A percentile compares a stretch with the other conserved stretches of the same genome.
phyloP scores from a whole-genome alignment of 768 basidiomycete species.

The Mycena polygramma region DNA sequence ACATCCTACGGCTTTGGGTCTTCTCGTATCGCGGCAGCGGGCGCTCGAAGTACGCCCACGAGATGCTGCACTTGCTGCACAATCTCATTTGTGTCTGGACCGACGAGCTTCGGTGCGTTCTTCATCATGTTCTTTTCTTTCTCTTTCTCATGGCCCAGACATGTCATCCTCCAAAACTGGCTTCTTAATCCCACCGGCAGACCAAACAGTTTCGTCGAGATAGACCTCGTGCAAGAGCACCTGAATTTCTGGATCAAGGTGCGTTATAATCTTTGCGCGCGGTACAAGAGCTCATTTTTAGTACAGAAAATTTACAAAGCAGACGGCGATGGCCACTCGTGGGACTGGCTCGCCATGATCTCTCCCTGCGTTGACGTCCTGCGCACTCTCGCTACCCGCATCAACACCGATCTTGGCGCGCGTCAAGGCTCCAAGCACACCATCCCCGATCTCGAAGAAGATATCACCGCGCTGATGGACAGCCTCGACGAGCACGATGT shows the following conservation, averaged over 20 bases:
- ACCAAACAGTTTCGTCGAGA: conserved; percentile 39
- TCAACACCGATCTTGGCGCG: conserved; percentile 42
- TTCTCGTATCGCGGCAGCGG: conserved; percentile 43
- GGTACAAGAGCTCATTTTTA: not conserved
- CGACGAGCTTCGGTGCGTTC: conserved; percentile 37
- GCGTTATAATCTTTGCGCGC: not conserved
- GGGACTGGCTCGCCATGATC: conserved; percentile 36
- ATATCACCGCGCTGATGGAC: conserved; percentile 44
- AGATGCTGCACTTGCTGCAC: conserved; percentile 46
- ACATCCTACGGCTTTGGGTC: conserved; percentile 40
- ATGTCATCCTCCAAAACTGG: conserved; percentile 49
- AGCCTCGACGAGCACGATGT: conserved; percentile 41
- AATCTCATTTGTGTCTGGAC: conserved; percentile 45
- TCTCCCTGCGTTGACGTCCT: conserved; percentile 42
- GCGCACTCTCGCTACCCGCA: conserved; percentile 36
- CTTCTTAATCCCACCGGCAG: conserved; percentile 46
- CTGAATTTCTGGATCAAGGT: conserved; percentile 48
- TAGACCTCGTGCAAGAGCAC: conserved; percentile 52
- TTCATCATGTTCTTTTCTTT: not conserved
- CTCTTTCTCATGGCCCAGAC: conserved; percentile 22
- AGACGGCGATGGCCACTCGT: conserved; percentile 29
- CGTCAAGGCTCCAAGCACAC: conserved; percentile 49
- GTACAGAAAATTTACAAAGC: conserved; percentile 35
- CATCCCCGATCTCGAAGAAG: conserved; percentile 42
- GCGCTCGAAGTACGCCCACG: conserved; percentile 46